These are phyloP conservation scores for Sherardia arvensis DNA, from an alignment of 257 asterid genomes.

Conservation along the genomic window DNA sequence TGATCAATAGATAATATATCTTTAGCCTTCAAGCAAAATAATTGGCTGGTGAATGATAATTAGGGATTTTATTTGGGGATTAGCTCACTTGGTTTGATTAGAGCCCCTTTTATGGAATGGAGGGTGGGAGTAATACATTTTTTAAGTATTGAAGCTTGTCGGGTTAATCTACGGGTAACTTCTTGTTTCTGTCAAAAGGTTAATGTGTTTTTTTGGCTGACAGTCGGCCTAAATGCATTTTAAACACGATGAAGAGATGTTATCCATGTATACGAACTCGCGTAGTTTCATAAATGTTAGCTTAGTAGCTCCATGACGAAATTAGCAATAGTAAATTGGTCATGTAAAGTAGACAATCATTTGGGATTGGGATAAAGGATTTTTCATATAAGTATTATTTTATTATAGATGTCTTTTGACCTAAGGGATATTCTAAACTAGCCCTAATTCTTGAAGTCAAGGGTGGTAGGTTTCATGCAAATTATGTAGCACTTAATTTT, in stretches of 20 bases:
- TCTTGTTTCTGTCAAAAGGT: no score
- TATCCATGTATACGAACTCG: not conserved
- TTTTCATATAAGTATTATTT: not conserved
- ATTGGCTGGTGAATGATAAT: not conserved
- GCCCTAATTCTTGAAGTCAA: not conserved
- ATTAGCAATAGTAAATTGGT: no score
- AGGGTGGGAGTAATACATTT: no score
- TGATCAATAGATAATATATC: not conserved
- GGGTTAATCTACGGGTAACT: no score
- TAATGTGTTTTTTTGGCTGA: not conserved
- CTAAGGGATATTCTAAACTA: not conserved
- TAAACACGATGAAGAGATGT: not conserved
- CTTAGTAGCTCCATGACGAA: no score
- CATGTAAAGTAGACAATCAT: no score
- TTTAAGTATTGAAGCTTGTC: no score
- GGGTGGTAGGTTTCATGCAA: not conserved
- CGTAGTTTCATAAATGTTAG: not conserved
- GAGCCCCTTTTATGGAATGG: not conserved
- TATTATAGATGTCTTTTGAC: no score
- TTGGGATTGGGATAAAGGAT: not conserved
- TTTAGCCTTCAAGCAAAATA: not conserved
- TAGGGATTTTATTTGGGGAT: no score
- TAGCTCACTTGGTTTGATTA: not conserved
- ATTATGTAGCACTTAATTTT: not conserved
- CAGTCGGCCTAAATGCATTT: not conserved